Base-by-base conservation (phyloP, 441 rosid genomes). In the Croton setiger region DNA sequence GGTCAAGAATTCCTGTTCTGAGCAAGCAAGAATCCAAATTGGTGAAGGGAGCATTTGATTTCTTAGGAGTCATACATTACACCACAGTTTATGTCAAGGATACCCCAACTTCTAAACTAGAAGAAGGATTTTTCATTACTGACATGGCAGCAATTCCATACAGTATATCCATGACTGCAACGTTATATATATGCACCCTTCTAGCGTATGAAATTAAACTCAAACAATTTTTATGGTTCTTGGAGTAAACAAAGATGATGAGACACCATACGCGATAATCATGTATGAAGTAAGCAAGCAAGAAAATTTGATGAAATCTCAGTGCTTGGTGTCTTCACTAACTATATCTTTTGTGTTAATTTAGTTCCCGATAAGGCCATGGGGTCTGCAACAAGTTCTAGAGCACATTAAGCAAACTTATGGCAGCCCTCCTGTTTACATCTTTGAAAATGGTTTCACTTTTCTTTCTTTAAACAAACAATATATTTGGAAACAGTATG, bases 361-460 rank as follows among this genome's bases (percentile, higher is more conserved):
- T 65, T 81, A 92, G 96, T 60, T 18, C 4, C 80, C 77, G 5
- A 1, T 75, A 43, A 14, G 20, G 51, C 86, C 93, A n/a, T 67
- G 78, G 82, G 87, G 82, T 67, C 74, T 92, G 69, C 73, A 80
- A 85, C 60, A 13, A 69, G 64, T 80, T 23, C 77, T 88, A 48
- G 82, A 85, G 72, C 64, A 82, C 77, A 48, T 93, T 62, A 86
- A 90, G 82, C 78, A 81, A 60, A 66, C 15, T 36, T 88, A 87
- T 60, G 78, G 83, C 72, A 93, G 88, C 69, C 91, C 93, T 82
- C 90, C 88, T 9, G 57, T 88, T 43, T 86, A 85, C 77, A 85
- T 90, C 64, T 82, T 84, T 60, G 93, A 92, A 82, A 92, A 92
- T 62, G 98, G 91, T 93, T 60, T 64, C 67, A 55, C 55, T 67